A percentile compares a stretch with the other conserved stretches of the same genome.
These are phyloP conservation scores for Thelonectria olida DNA, from an alignment of 2,329 filamentous ascomycete species.

Conservation along the genomic window DNA sequence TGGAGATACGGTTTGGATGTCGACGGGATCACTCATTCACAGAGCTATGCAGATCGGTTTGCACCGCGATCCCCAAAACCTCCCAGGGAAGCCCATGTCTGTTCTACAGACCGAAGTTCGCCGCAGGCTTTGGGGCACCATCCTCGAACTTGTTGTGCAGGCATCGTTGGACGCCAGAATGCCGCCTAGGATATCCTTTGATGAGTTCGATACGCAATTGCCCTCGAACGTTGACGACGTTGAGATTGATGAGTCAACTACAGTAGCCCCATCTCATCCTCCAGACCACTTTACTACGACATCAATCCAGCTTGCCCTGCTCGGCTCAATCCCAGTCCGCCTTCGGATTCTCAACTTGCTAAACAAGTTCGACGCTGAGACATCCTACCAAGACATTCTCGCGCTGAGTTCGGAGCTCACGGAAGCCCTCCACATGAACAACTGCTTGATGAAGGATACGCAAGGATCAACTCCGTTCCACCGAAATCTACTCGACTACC, in stretches of 20 bases:
- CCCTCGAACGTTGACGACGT: conserved; percentile 47
- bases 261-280: not conserved
- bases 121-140: conserved; percentile 54
- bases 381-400: conserved; percentile 48
- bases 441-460: conserved; percentile 30
- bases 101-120: conserved; percentile 50
- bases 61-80: conserved; percentile 52
- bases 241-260: conserved; percentile 3
- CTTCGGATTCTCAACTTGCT: conserved; percentile 47
- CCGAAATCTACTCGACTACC: conserved; percentile 59
- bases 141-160: conserved; percentile 52
- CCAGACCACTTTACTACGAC: conserved; percentile 36
- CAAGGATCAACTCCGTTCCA: conserved; percentile 47
- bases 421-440: conserved; percentile 35
- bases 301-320: conserved; percentile 48
- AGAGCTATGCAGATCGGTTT: conserved; percentile 56
- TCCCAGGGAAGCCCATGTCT: conserved; percentile 43
- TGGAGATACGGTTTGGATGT: conserved; percentile 53
- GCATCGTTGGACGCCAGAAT: conserved; percentile 50
- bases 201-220: conserved; percentile 51
- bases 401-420: conserved; percentile 46
- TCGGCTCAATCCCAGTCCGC: conserved; percentile 47
- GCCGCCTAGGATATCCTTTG: conserved; percentile 49
- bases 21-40: conserved; percentile 51
- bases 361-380: conserved; percentile 44